phyloP scores from a whole-genome alignment of 1,284 basidiomycete species.

The Lignosus rhinocerotis region DNA sequence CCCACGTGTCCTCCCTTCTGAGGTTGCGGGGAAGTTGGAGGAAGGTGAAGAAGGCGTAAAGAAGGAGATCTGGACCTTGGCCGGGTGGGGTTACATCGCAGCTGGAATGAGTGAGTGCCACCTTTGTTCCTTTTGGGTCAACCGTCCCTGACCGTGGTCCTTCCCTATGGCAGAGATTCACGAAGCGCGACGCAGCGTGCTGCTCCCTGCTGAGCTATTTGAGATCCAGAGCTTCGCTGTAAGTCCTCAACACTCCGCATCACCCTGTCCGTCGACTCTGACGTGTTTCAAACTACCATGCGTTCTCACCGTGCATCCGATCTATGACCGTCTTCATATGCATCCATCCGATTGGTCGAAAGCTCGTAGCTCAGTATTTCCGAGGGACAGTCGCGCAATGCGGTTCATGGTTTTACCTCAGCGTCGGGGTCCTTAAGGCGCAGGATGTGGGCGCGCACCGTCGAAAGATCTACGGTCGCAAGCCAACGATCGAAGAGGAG shows the following conservation, averaged over 20 bases:
- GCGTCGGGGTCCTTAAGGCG: constrained; percentile 46
- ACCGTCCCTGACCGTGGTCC: neutral
- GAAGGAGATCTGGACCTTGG: constrained; percentile 22
- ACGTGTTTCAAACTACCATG: neutral
- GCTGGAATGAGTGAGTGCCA: constrained; percentile 23
- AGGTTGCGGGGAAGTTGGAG: constrained; percentile 32
- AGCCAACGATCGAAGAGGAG: constrained; percentile 44
- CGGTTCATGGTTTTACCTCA: constrained; percentile 46
- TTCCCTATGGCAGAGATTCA: constrained; percentile 21
- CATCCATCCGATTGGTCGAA: neutral
- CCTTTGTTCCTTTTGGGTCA: neutral
- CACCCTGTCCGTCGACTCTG: constrained; percentile 2
- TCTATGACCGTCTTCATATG: neutral
- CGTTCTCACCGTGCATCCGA: neutral
- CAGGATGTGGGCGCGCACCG: constrained; percentile 48
- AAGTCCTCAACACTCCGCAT: constrained; percentile 10
- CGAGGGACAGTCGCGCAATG: constrained; percentile 31
- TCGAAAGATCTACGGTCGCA: constrained; percentile 34
- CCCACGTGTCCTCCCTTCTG: constrained; percentile 43
- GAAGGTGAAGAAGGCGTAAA: constrained; percentile 31
- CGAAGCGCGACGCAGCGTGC: constrained; percentile 24
- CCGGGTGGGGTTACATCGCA: constrained; percentile 29
- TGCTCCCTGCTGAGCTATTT: constrained; percentile 32
- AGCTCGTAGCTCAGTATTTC: constrained; percentile 36
- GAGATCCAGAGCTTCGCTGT: constrained; percentile 35